Percentiles rank a stretch among this genome's conserved stretches.
phyloP scores from a whole-genome alignment of 2,329 filamentous ascomycete genomes.

The Seiridium cupressi region DNA sequence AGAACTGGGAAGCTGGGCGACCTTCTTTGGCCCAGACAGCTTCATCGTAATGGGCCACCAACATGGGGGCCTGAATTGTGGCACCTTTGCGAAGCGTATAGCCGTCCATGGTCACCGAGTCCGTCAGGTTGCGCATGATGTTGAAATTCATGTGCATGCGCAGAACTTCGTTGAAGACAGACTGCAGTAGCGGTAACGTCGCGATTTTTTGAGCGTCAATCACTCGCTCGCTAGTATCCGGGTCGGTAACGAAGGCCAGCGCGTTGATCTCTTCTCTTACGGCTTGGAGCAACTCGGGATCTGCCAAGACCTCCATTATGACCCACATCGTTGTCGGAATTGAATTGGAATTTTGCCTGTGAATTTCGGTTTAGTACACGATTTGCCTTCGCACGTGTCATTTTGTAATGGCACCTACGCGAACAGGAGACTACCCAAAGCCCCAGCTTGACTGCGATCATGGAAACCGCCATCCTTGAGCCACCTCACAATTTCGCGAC shows the following conservation, averaged over 20 bases:
- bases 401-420: background rate
- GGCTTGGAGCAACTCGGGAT: constrained; percentile 16
- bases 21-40: constrained; percentile 14
- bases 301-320: constrained; percentile 24
- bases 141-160: constrained; percentile 22
- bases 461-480: constrained; percentile 15
- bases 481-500: constrained; percentile 18
- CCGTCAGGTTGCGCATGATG: constrained; percentile 19
- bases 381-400: too few species aligned
- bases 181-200: constrained; percentile 22
- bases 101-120: constrained; percentile 15
- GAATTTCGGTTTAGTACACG: too few species aligned
- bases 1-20: constrained; percentile 21
- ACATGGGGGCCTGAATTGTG: constrained; percentile 20
- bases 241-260: constrained; percentile 11
- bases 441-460: background rate
- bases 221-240: constrained; percentile 5
- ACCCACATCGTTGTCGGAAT: constrained; percentile 26
- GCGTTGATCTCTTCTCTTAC: constrained; percentile 19
- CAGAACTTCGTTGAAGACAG: constrained; percentile 23
- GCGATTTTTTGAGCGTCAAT: constrained; percentile 19
- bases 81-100: constrained; percentile 15
- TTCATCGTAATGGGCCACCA: constrained; percentile 20
- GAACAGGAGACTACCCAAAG: constrained; percentile 3
- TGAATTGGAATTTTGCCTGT: constrained; percentile 24